A percentile compares a stretch with the other conserved stretches of the same genome.
Conservation (phyloP, 257 asterid species). For the Solanum peruvianum region DNA sequence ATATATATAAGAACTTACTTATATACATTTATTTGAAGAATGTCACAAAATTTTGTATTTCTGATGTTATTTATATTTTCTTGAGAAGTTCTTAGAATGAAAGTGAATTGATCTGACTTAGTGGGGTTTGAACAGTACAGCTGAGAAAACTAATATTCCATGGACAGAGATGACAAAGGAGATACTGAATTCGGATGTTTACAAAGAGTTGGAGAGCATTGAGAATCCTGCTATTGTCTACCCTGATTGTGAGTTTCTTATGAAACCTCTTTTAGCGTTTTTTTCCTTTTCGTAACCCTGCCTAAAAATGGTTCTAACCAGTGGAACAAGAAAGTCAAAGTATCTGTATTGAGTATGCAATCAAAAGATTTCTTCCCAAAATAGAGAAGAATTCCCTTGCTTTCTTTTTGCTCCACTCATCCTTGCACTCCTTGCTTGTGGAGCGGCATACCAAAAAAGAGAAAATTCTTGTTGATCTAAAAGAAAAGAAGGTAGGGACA, state of each 20-base stretch:
- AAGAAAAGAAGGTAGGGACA: not conserved
- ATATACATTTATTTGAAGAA: not conserved
- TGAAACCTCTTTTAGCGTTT: not conserved
- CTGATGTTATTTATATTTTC: not conserved
- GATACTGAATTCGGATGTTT: slow-evolving; percentile 81
- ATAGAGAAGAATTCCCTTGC: not conserved
- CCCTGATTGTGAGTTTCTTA: slow-evolving; percentile 68
- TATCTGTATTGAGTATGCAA: not conserved
- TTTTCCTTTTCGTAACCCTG: not conserved
- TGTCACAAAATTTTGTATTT: not conserved
- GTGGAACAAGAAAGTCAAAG: not conserved
- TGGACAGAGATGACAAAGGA: slow-evolving; percentile 84
- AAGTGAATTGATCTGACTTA: not conserved
- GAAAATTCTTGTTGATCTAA: not conserved
- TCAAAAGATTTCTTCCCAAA: not conserved
- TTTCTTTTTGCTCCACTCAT: not conserved
- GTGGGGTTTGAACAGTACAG: slow-evolving; percentile 60
- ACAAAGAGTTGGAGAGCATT: slow-evolving; percentile 51
- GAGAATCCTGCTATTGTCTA: slow-evolving; percentile 57
- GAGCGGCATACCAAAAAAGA: not conserved
- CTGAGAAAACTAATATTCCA: slow-evolving; percentile 82
- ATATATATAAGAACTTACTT: not conserved
- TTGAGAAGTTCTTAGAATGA: not conserved
- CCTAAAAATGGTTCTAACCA: not conserved
- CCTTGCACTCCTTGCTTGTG: not conserved